Base-by-base conservation (phyloP, 129 eudicot species). In the Arctium minus region DNA sequence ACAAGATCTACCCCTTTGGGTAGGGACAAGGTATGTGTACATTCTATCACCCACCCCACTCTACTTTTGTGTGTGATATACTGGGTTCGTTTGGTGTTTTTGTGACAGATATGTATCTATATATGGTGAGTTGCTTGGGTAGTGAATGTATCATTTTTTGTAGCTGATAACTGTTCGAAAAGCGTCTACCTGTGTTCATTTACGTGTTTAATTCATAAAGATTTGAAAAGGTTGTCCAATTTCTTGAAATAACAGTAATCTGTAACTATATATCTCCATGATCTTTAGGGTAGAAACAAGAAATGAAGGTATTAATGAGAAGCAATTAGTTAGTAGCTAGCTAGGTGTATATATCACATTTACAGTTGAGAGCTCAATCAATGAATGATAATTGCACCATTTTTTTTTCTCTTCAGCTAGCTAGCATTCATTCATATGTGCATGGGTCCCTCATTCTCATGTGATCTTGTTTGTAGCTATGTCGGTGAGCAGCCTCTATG, bases 301-400 rank as follows among this genome's bases (percentile, higher is more conserved):
- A 84, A 73, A 72, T 11, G 83, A 76, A 81, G 81, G 74, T 75
- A 83, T 78, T 86, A 65, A 81, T 83, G 82, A 69, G 64, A 64
- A 62, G 76, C 67, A 40, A 36, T 75, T 81, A 81, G 89, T 84
- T 35, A 82, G 91, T 89, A 86, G 37, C 79, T 89, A 86, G 31
- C 79, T 74, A 75, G 89, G 84, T 86, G 73, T 53, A 86, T 31
- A 80, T 70, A 73, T 50, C 42, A 72, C 87, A 86, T 81, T 62
- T 79, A 81, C 46, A 90, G 94, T 90, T 87, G 89, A 89, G 76
- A 80, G 32, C 83, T 80, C 90, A 92, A 87, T 92, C 27, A 92
- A 90, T 92, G 91, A 82, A 37, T 64, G 84, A 83, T 81, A 84
- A 88, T 85, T 79, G 81, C 83, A 5, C 60, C 56, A 40, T 30